Conservation (phyloP, 352 stramenopile genomes). For the Peronosclerospora sorghi region DNA sequence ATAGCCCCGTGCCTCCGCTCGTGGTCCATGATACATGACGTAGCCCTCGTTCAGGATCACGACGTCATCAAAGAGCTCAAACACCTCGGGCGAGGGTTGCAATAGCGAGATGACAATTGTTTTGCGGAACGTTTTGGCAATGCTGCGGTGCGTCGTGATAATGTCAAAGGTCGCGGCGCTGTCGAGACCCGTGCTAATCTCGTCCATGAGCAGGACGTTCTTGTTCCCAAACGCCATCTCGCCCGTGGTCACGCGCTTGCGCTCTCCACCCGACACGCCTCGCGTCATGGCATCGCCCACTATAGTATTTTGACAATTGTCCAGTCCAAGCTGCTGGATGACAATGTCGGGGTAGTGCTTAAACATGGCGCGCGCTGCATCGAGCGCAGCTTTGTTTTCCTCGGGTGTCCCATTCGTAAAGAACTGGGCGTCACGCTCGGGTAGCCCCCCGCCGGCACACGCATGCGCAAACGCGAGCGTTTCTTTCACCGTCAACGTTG, state of each 20-base stretch:
- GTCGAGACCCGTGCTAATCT: conserved; percentile 13
- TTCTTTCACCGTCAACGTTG: conserved; percentile 38
- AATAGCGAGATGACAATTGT: conserved; percentile 12
- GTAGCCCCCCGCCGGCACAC: conserved; percentile 16
- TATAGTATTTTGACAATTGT: conserved; percentile 1
- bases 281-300: conserved; percentile 22
- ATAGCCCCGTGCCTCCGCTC: neutral
- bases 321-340: conserved; percentile 1
- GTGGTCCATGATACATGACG: conserved; percentile 7
- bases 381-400: conserved; percentile 22
- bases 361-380: conserved; percentile 15
- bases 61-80: conserved; percentile 14
- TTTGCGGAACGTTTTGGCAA: conserved; percentile 16
- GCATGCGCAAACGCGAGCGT: conserved; percentile 35
- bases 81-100: conserved; percentile 13
- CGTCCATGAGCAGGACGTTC: conserved; percentile 14
- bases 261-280: conserved; percentile 53
- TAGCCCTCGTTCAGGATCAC: conserved; percentile 8
- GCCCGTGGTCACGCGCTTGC: conserved; percentile 53
- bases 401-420: conserved; percentile 11
- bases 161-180: conserved; percentile 13
- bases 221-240: conserved; percentile 68
- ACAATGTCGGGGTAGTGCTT: conserved; percentile 1
- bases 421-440: conserved; percentile 7
- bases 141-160: conserved; percentile 7